These are phyloP conservation scores for Pyrenula aspistea DNA, from an alignment of 495 filamentous ascomycete genomes.

Conservation along the genomic window DNA sequence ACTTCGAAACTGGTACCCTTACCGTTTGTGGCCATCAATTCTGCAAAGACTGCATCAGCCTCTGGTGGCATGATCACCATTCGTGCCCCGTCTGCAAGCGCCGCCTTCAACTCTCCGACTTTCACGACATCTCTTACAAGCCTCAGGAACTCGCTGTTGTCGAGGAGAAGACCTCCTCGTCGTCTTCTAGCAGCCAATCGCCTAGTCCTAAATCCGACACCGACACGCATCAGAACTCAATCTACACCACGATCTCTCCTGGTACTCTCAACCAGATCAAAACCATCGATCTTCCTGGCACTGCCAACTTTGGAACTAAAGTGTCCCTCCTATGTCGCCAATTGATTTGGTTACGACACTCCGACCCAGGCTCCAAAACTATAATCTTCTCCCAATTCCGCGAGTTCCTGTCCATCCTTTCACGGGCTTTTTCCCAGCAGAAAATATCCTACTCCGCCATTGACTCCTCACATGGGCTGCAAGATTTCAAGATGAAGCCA, in stretches of 20 bases:
- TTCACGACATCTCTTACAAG: constrained; percentile 77
- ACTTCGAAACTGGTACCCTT: constrained; percentile 66
- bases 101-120: constrained; percentile 43
- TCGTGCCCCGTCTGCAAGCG: constrained; percentile 73
- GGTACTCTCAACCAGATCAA: constrained; percentile 68
- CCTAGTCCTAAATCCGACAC: background rate
- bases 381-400: constrained; percentile 84
- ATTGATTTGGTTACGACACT: constrained; percentile 67
- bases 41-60: constrained; percentile 69
- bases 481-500: constrained; percentile 60
- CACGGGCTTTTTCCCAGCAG: constrained; percentile 50
- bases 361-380: constrained; percentile 80
- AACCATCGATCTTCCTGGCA: constrained; percentile 60
- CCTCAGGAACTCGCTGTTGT: constrained; percentile 57
- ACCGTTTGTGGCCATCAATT: constrained; percentile 87
- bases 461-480: constrained; percentile 48
- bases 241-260: constrained; percentile 67
- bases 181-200: constrained; percentile 9
- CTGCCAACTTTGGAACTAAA: constrained; percentile 62
- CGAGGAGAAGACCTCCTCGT: constrained; percentile 30
- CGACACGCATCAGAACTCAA: constrained; percentile 23
- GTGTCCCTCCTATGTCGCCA: constrained; percentile 75
- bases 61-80: constrained; percentile 56
- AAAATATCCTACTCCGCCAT: constrained; percentile 62
- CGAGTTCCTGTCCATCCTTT: constrained; percentile 67